Conservation (phyloP, 768 basidiomycete species). For the Collybia sordida region DNA sequence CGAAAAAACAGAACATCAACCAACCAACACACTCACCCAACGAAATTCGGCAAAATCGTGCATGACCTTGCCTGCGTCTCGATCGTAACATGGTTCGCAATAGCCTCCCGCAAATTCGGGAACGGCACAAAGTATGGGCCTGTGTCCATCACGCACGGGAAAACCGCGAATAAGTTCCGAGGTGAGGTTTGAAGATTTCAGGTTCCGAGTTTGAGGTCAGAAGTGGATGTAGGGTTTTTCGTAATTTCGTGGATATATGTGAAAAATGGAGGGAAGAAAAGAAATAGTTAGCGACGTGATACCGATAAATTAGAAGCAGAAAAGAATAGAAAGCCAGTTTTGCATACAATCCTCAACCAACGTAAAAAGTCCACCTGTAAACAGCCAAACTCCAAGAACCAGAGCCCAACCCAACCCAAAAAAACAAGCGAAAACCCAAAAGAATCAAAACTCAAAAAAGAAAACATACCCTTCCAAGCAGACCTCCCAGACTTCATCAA, state of each 20-base stretch:
- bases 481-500: slow-evolving; percentile 66
- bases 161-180: neutral
- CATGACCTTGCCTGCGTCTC: slow-evolving; percentile 86
- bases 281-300: no score
- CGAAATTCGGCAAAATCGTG: slow-evolving; percentile 93
- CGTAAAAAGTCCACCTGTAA: no score
- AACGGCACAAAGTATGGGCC: slow-evolving; percentile 96
- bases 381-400: no score
- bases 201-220: no score
- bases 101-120: slow-evolving; percentile 79
- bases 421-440: neutral
- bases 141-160: slow-evolving; percentile 24
- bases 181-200: no score
- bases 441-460: neutral
- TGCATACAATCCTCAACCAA: no score
- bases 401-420: no score
- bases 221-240: no score
- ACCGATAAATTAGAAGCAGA: no score
- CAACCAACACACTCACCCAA: slow-evolving; percentile 64
- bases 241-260: no score
- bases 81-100: slow-evolving; percentile 82
- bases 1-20: neutral
- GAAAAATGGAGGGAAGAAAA: no score
- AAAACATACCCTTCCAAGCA: slow-evolving; percentile 75
- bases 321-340: no score